Base-by-base conservation (phyloP, 352 stramenopile genomes). In the Globisporangium iwayamae region DNA sequence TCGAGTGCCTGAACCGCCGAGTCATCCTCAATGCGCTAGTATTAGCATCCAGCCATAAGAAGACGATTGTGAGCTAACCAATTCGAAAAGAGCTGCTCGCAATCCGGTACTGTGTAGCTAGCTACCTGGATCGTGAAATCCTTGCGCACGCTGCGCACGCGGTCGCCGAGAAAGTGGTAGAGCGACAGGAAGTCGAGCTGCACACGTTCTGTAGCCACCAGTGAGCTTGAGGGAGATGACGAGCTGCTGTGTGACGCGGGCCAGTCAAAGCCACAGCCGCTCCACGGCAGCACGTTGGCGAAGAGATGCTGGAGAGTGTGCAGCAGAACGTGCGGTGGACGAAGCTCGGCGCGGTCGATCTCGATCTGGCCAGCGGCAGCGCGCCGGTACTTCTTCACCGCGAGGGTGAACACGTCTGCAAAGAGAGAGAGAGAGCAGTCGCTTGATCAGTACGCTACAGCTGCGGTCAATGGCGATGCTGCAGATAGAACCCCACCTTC, bases 121-220 rank as follows among this genome's bases (percentile, higher is more conserved):
- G 53, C 8, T 68, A 87, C 79, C 76, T 91, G 83, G 5, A 92
- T 60, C 4, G 76, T 86, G 52, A 89, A 85, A 69, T 92, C 83
- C 58, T 92, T 81, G 41, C 83, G 79, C 13, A 92, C 75, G 39
- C 79, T 86, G 13, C 83, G 83, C 28, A 90, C 38, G n/a, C 83
- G 78, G 66, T 92, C 83, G 50, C 71, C 83, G 1, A 92, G 20
- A 60, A 90, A 92, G 60, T 92, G 76, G 59, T 92, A 92, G 22
- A 89, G 56, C 14, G 74, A 63, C 30, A 92, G 43, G 60, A 92
- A 92, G 34, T 61, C 51, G 30, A 39, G 39, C 32, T 58, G 43
- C 55, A 60, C 56, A 43, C 25, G 54, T 1, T 67, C 51, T 14
- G 58, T 52, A 5, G 38, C 47, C 18, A 53, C 10, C 14, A 45